Conservation (phyloP, 2,329 filamentous ascomycete genomes). For the Alternaria incomplexa region DNA sequence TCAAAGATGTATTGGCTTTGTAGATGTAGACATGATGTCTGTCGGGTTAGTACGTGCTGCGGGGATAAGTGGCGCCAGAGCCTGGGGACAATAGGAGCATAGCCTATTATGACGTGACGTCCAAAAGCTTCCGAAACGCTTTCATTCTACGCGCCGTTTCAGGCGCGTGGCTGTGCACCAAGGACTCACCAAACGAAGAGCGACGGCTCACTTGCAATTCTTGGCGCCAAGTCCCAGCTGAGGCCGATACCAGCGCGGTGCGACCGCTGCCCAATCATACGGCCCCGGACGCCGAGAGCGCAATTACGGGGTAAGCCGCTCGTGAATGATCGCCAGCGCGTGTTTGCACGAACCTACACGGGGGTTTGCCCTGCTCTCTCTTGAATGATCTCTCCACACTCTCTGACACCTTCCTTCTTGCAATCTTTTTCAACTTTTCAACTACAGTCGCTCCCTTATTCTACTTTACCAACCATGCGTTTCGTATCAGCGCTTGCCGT, state of each 20-base stretch:
- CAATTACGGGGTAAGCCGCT: slow-evolving; percentile 14
- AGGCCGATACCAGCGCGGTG: background rate
- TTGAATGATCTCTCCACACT: background rate
- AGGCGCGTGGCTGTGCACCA: background rate
- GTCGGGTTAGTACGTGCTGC: background rate
- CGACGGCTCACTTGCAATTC: background rate
- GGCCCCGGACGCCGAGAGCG: background rate
- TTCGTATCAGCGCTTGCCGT: slow-evolving; percentile 28
- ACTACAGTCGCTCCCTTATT: slow-evolving; percentile 18
- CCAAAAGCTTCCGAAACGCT: background rate
- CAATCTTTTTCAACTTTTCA: slow-evolving; percentile 1
- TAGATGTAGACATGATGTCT: background rate
- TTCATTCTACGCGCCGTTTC: slow-evolving; percentile 8
- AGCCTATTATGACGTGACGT: background rate
- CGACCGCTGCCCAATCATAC: slow-evolving; percentile 7
- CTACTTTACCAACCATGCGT: slow-evolving; percentile 23
- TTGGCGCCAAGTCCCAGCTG: slow-evolving; percentile 8
- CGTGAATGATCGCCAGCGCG: slow-evolving; percentile 13
- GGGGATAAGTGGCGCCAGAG: background rate
- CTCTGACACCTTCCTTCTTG: background rate
- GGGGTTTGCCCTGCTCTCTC: background rate
- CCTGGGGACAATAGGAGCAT: background rate
- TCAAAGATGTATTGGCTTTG: background rate
- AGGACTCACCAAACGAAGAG: background rate
- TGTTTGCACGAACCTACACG: slow-evolving; percentile 12